A percentile compares a stretch with the other conserved stretches of the same genome.
Conservation (phyloP, 2,329 filamentous ascomycete species). For the Coniochaeta sp. region DNA sequence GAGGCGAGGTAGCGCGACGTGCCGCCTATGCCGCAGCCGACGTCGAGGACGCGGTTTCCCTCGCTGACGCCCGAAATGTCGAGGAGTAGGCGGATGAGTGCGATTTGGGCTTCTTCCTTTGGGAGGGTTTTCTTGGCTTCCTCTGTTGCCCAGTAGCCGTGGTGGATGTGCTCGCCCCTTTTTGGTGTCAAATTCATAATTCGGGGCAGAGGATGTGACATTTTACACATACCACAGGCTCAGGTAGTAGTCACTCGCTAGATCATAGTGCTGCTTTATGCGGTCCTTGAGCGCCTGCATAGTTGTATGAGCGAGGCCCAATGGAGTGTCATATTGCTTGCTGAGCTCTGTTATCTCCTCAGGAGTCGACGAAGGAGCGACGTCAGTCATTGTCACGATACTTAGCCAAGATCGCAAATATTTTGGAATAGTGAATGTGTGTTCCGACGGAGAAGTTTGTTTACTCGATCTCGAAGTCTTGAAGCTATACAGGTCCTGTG, state of each 20-base stretch:
- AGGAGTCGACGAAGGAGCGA: not conserved
- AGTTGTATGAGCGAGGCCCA: conserved; percentile 35
- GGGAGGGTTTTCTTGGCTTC: conserved; percentile 37
- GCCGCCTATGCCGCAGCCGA: conserved; percentile 54
- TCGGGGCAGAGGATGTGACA: not conserved
- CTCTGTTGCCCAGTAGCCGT: conserved; percentile 48
- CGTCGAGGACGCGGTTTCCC: conserved; percentile 42
- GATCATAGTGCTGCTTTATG: conserved; percentile 53
- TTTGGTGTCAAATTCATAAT: not conserved
- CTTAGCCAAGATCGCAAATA: not conserved
- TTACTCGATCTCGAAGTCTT: not conserved
- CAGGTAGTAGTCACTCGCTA: conserved; percentile 55
- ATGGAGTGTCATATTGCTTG: conserved; percentile 35
- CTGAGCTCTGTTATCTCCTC: conserved; percentile 28
- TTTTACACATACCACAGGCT: conserved; percentile 41
- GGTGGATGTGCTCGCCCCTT: conserved; percentile 57
- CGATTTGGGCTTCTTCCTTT: conserved; percentile 50
- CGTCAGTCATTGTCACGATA: not conserved
- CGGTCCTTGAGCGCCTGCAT: conserved; percentile 46
- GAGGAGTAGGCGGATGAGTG: conserved; percentile 48
- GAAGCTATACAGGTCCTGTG: not conserved
- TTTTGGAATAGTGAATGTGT: not conserved
- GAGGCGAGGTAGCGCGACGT: conserved; percentile 49
- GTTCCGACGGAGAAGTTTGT: not conserved
- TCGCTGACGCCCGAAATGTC: conserved; percentile 31